Evolutionary conservation across 2,329 filamentous ascomycete species (phyloP).

Genomic region (Aspergillus calidoustus): DNA sequence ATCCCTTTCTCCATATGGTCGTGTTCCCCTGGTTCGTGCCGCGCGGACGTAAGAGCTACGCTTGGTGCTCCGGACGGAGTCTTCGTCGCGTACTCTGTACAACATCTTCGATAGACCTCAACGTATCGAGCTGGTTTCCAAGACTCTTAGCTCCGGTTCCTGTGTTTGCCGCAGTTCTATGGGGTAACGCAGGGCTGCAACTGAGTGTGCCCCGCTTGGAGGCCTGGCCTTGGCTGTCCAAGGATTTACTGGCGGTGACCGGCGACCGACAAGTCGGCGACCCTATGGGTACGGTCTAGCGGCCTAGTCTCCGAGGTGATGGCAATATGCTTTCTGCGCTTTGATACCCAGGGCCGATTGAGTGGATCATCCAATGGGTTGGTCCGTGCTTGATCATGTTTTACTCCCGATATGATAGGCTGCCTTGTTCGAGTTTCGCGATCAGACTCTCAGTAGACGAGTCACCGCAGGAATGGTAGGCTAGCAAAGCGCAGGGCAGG

Average conservation of each 20-base stretch:
- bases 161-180: slow-evolving; percentile 11
- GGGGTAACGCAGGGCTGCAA: slow-evolving; percentile 6
- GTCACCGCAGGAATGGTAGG: background rate
- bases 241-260: background rate
- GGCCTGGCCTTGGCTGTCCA: background rate
- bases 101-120: slow-evolving; percentile 9
- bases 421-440: background rate
- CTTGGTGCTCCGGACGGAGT: background rate
- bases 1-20: background rate
- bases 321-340: background rate
- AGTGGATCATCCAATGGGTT: background rate
- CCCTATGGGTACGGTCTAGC: background rate
- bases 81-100: slow-evolving; percentile 7
- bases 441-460: background rate
- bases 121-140: slow-evolving; percentile 4
- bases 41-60: background rate
- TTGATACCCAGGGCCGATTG: background rate
- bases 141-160: background rate
- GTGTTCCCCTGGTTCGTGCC: slow-evolving; percentile 1
- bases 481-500: background rate
- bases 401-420: background rate
- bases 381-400: background rate
- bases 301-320: background rate
- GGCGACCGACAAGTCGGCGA: background rate
- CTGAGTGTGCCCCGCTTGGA: slow-evolving; percentile 1